Evolutionary conservation across 805 yeast species (phyloP), one percentile per base, ranked within the genome.

Genomic region (Candida maris): DNA sequence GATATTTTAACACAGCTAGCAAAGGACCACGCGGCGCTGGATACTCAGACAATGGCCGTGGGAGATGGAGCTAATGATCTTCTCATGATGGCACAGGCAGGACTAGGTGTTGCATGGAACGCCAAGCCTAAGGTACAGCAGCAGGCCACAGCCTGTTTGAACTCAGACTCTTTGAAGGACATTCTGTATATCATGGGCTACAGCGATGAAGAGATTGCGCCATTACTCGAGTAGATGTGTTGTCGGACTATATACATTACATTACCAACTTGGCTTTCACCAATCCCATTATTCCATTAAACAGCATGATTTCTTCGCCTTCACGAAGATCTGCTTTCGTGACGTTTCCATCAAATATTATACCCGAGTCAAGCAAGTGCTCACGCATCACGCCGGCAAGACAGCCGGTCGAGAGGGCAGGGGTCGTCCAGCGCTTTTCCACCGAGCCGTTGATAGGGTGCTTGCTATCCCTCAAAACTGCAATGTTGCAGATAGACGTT

Each of bases 11-110:
- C 68, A 31, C 73, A 77, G 43, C 71, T 85, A 21, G 82, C 91
- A 1, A 47, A 58, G 4, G 71, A 69, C 27, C 81, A 79, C 45
- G 59, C 59, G 8, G 65, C 84, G 23, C 74, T 72, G 16, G 62
- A 77, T 8, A 57, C 57, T 28, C 55, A 68, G 4, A 80, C 81
- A 1, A 81, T 85, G 30, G 96, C 96, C 32, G 84, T 91, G 25
- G 97, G 97, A 24, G 97, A 93, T 57, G 99, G 99, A 25, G 96
- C 97, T 17, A 93, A 93, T 54, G 99, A 93, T 63, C 67, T 93
- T 54, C 74, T 75, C 30, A 94, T 94, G 88, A 93, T 93, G 97
- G 73, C 67, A 2, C 76, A 64, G 10, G 96, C 96, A 2, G 97
- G 97, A 0, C 84, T 78, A 57, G 98, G 98, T 15, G 70, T 93